Base-by-base conservation (phyloP, 2,329 filamentous ascomycete genomes). In the Aspergillus sp. region DNA sequence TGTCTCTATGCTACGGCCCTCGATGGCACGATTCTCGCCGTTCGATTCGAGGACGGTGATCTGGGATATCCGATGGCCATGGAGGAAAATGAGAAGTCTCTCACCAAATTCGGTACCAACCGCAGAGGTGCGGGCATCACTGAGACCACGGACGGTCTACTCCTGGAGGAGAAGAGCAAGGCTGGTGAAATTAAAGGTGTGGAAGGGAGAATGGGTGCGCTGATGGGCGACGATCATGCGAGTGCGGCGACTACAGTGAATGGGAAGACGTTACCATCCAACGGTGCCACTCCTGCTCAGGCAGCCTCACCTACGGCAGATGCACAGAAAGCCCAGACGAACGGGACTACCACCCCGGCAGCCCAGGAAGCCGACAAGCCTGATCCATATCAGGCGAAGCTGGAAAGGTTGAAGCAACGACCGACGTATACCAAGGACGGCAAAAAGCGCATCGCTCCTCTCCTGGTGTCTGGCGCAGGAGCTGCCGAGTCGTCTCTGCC, bases 361-460 rank as follows among this genome's bases (percentile, higher is more conserved):
- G 58, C 52, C 59, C 65, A 52, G 59, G 76, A 72, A 38, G 51
- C 67, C 13, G 65, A 69, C 24, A 73, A 74, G 54, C 68, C 69
- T 3, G 83, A 87, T 60, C 78, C 80, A 10, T 82, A 81, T 58
- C 75, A 77, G 53, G 79, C 76, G 14, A 83, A 84, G 60, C 69
- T 88, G 3, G 84, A 88, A 60, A 82, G 82, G 56, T 74, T 97
- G 58, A 97, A 97, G 72, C 90, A 93, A 56, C 83, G 94, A 48
- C 92, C 97, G 3, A 96, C 93, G 0, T 87, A 96, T 54, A 95
- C 90, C 0, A 97, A 96, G 69, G 93, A 99, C 60, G 94, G 94
- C 26, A 97, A 94, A 75, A 99, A 99, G 75, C 84, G 94, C 50
- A 93, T 99, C 50, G 89, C 91, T 3, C 94, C 94, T 1, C 79